Evolutionary conservation across 2,329 filamentous ascomycete genomes (phyloP).

Genomic region (Cladosporium sp.): DNA sequence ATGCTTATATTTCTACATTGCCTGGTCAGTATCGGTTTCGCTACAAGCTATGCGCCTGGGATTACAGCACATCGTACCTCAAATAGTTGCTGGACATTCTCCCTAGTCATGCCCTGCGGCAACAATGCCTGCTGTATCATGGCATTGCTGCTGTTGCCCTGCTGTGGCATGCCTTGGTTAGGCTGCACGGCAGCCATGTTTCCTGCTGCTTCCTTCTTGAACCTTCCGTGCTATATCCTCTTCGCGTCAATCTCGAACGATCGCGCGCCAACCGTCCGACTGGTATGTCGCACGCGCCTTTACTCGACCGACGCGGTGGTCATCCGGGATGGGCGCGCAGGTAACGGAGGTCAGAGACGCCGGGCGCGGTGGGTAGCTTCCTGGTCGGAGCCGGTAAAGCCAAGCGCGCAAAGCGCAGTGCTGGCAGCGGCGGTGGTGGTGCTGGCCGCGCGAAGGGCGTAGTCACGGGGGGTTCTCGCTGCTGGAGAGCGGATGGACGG

Average conservation of each 20-base stretch:
- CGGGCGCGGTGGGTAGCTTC: not conserved
- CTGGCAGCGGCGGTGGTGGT: not conserved
- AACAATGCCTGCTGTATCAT: conserved; percentile 35
- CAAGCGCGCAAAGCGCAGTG: conserved; percentile 11
- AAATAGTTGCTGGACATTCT: conserved; percentile 72
- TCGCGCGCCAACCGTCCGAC: not conserved
- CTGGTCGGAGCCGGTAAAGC: not conserved
- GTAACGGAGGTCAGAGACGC: not conserved
- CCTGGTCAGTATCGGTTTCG: conserved; percentile 11
- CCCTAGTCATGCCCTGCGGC: conserved; percentile 65
- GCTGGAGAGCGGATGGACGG: not conserved
- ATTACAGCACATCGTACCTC: conserved; percentile 43
- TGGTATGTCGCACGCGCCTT: conserved; percentile 4
- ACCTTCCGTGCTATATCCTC: not conserved
- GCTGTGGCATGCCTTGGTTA: conserved; percentile 16
- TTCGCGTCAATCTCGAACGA: not conserved
- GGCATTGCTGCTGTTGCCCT: conserved; percentile 39
- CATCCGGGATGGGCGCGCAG: conserved; percentile 3
- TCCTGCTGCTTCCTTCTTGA: not conserved
- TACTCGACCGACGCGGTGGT: not conserved
- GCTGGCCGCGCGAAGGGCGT: conserved; percentile 6
- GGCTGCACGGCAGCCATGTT: conserved; percentile 19
- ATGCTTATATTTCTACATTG: conserved; percentile 73
- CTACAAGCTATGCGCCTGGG: not conserved
- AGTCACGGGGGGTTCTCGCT: conserved; percentile 6